phyloP scores from a whole-genome alignment of 106 monocot species.

The Acorus gramineus region DNA sequence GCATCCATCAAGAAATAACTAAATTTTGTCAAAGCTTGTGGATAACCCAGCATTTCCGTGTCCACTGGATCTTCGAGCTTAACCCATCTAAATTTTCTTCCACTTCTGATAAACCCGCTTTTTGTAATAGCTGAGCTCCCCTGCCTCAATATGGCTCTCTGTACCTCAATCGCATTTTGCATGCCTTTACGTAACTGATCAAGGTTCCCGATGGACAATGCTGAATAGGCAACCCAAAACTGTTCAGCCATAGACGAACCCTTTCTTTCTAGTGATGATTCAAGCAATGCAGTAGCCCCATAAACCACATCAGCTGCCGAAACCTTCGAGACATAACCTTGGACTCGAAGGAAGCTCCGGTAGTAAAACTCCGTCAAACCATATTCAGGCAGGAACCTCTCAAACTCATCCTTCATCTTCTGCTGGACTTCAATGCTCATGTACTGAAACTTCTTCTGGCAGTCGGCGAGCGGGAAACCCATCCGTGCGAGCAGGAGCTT shows the following conservation, averaged over 20 bases:
- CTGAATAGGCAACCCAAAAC: constrained; percentile 87
- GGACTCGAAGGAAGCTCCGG: constrained; percentile 62
- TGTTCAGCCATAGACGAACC: constrained; percentile 45
- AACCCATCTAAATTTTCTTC: constrained; percentile 82
- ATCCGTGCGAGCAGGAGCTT: constrained; percentile 82
- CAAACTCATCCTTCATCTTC: constrained; percentile 73
- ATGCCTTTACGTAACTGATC: constrained; percentile 72
- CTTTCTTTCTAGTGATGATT: constrained; percentile 34
- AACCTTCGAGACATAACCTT: constrained; percentile 73
- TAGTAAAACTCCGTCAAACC: constrained; percentile 83
- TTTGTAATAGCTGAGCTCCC: constrained; percentile 90
- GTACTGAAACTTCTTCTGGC: constrained; percentile 93
- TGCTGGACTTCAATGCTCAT: constrained; percentile 92
- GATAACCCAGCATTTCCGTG: constrained; percentile 45
- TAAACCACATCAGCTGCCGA: constrained; percentile 97
- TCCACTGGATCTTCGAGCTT: constrained; percentile 89
- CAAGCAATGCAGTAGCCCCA: constrained; percentile 81
- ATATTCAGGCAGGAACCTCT: constrained; percentile 78
- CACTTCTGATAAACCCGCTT: constrained; percentile 76
- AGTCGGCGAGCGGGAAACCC: constrained; percentile 81
- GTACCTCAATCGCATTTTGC: constrained; percentile 85
- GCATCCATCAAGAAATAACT: constrained; percentile 92
- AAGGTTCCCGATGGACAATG: constrained; percentile 56
- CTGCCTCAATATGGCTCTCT: constrained; percentile 84
- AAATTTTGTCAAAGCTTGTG: constrained; percentile 88